Base-by-base conservation (phyloP, 1,139 yeast species). In the Blastobotrys proliferans region DNA sequence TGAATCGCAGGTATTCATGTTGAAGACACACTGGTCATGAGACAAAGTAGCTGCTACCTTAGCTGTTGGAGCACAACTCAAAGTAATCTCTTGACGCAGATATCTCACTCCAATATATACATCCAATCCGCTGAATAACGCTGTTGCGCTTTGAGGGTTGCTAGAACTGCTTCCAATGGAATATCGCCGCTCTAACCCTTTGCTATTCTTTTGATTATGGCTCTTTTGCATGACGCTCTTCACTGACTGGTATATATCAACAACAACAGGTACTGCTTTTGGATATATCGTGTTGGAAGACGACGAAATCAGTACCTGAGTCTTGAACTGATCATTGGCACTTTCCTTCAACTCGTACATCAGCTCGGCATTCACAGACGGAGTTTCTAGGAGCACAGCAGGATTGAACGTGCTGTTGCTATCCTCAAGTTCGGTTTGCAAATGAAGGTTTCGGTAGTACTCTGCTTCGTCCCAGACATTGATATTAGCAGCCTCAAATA, bases 61-160 rank as follows among this genome's bases (percentile, higher is more conserved):
- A 0, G 97, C 97, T 11, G 82, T 81, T 0, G 98, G 97, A 50
- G 85, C 92, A 70, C 97, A 92, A 53, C 95, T 83, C 41, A 92
- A 68, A 3, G 84, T 76, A 24, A 92, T 61, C 40, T 75, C 77
- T 58, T 92, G 97, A 29, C 79, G 76, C 22, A 81, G 87, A 40
- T 90, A 74, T 39, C 76, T 69, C 3, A 88, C 54, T 1, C 83
- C 79, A 42, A 85, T 62, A 45, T 78, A 81, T 19, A 88, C 57
- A 52, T 85, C 90, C 46, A 83, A 63, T 24, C 76, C 74, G 21
- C 72, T 52, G 32, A 63, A 53, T 10, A 46, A 24, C 27, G 20
- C 19, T 6, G 35, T 11, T 22, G 36, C 17, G 41, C 26, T 24
- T 17, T 29, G 18, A 6, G 19, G n/a, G 8, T 9, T n/a, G 5